These are phyloP conservation scores for Phytophthora pisi DNA, from an alignment of 352 stramenopile species.

Conservation along the genomic window DNA sequence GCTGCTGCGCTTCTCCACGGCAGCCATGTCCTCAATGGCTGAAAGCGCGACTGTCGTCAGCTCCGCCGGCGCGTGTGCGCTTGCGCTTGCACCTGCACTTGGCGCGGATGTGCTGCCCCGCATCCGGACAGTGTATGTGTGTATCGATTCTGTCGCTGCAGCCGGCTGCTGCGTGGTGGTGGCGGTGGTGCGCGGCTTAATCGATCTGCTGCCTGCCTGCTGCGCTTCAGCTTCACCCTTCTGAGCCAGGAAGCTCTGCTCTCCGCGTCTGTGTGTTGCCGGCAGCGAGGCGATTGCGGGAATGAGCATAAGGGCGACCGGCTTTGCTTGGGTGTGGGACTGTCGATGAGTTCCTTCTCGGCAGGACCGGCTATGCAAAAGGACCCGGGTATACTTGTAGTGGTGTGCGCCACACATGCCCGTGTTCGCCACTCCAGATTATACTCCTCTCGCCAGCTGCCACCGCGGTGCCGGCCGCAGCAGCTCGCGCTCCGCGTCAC, in stretches of 20 bases:
- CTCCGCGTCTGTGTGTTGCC: slow-evolving; percentile 5
- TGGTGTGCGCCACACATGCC: background rate
- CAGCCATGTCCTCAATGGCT: slow-evolving; percentile 24
- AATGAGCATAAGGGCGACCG: slow-evolving; percentile 28
- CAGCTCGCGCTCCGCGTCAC: background rate
- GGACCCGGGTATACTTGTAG: background rate
- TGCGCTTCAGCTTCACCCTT: background rate
- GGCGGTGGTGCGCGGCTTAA: no score
- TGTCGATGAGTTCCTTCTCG: slow-evolving; percentile 27
- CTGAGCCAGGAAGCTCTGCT: slow-evolving; percentile 3
- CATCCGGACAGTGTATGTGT: slow-evolving; percentile 19
- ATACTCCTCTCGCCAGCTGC: background rate
- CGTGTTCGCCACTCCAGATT: background rate
- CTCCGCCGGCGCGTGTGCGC: slow-evolving; percentile 4
- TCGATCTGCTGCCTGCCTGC: background rate
- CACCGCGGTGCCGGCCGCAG: background rate
- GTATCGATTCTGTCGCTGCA: background rate
- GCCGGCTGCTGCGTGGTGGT: no score
- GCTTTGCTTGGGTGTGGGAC: slow-evolving; percentile 19
- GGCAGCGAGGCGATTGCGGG: slow-evolving; percentile 30
- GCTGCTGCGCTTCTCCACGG: slow-evolving; percentile 14
- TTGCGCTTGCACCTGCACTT: slow-evolving; percentile 33
- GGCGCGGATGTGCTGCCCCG: slow-evolving; percentile 20
- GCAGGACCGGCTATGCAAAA: slow-evolving; percentile 18
- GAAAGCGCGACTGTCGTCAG: slow-evolving; percentile 24